Evolutionary conservation across 1,284 basidiomycete genomes (phyloP).

Genomic region (Fomitiporia mediterranea): DNA sequence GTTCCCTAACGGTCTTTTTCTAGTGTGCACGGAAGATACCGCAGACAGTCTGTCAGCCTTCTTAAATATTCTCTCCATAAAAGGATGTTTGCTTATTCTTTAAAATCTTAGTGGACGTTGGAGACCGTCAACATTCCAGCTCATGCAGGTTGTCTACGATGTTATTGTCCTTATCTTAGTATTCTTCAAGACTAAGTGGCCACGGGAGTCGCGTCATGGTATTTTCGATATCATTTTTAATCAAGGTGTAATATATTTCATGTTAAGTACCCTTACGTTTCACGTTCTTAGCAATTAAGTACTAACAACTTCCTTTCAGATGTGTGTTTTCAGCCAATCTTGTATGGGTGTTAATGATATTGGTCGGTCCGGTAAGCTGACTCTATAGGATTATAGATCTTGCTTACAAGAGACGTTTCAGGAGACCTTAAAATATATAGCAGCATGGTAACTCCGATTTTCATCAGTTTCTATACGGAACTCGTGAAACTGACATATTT

Average conservation of each 20-base stretch:
- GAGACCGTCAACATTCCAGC: conserved; percentile 4
- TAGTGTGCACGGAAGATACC: conserved; percentile 11
- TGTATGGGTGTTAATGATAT: conserved; percentile 4
- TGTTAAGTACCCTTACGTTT: not conserved
- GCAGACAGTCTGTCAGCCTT: not conserved
- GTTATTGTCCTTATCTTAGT: not conserved
- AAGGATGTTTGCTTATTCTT: not conserved
- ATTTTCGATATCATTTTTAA: not conserved
- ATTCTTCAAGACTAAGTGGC: not conserved
- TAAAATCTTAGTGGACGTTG: not conserved
- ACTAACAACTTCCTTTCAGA: not conserved
- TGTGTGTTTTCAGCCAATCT: conserved; percentile 3
- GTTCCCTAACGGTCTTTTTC: not conserved
- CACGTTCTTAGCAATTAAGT: not conserved
- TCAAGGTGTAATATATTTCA: not conserved
- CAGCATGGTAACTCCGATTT: not conserved
- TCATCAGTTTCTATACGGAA: not conserved
- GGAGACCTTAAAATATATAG: not conserved
- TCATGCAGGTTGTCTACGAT: conserved; percentile 15
- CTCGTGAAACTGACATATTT: not conserved
- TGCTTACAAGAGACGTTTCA: not conserved
- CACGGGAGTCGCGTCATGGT: not conserved
- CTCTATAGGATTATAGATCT: not conserved
- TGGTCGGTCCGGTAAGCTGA: not conserved
- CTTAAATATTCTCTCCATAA: not conserved